These are phyloP conservation scores for Saccharomycopsis javanensis DNA, from an alignment of 805 yeast genomes.

Conservation along the genomic window DNA sequence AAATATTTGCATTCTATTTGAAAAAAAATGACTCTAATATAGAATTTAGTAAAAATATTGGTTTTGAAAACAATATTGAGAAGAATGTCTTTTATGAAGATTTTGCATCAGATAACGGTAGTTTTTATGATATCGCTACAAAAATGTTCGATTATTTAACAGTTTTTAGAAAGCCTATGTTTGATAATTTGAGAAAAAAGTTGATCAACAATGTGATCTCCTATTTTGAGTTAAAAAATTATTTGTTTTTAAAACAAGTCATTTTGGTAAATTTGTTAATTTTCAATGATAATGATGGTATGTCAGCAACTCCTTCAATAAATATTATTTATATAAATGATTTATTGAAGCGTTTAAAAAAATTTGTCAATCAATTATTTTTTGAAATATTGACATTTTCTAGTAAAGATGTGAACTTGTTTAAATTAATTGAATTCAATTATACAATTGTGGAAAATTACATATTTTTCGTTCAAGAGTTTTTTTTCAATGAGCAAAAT, in stretches of 20 bases:
- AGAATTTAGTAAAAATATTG: slow-evolving; percentile 10
- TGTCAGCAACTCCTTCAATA: slow-evolving; percentile 32
- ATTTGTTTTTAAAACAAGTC: slow-evolving; percentile 31
- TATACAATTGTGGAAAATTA: slow-evolving; percentile 34
- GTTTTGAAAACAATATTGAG: slow-evolving; percentile 12
- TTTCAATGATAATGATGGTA: slow-evolving; percentile 23
- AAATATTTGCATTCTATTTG: slow-evolving; percentile 23
- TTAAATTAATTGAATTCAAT: slow-evolving; percentile 33
- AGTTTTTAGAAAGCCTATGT: slow-evolving; percentile 9
- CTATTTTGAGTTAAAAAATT: slow-evolving; percentile 25
- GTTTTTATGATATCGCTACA: slow-evolving; percentile 14
- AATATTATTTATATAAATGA: slow-evolving; percentile 33
- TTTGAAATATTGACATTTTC: slow-evolving; percentile 19
- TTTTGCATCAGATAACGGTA: slow-evolving; percentile 9
- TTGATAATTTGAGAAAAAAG: slow-evolving; percentile 9
- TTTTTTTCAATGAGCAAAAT: slow-evolving; percentile 23
- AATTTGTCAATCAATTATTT: slow-evolving; percentile 34
- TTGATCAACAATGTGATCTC: slow-evolving; percentile 11
- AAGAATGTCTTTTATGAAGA: slow-evolving; percentile 16
- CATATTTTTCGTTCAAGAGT: slow-evolving; percentile 18
- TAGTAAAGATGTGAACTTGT: slow-evolving; percentile 20
- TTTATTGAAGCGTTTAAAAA: slow-evolving; percentile 26
- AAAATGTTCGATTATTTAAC: slow-evolving; percentile 13
- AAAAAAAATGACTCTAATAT: slow-evolving; percentile 7
- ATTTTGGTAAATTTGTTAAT: slow-evolving; percentile 28